Evolutionary conservation across 139 green algal genomes (phyloP).

Genomic region (Chlamydomonas sp.): DNA sequence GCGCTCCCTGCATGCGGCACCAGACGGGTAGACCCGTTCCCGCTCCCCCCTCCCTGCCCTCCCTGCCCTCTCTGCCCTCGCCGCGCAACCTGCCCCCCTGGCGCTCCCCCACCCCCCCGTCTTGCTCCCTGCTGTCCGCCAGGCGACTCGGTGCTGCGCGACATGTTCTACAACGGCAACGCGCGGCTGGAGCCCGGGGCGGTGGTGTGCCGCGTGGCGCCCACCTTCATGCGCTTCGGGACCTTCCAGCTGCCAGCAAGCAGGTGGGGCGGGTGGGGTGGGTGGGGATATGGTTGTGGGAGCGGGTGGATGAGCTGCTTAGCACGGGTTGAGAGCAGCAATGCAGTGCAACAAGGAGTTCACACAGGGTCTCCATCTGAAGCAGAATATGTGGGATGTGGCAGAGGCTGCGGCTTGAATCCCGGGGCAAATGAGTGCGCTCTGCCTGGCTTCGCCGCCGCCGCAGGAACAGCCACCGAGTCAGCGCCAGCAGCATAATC

Average conservation of each 20-base stretch:
- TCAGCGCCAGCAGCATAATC: no score
- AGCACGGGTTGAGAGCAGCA: not conserved
- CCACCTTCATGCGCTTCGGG: slow-evolving; percentile 92
- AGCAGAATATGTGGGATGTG: no score
- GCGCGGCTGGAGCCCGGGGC: slow-evolving; percentile 41
- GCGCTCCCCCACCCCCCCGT: not conserved
- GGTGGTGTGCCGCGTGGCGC: slow-evolving; percentile 81
- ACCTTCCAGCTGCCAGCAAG: slow-evolving; percentile 91
- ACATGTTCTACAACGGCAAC: slow-evolving; percentile 89
- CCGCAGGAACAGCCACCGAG: no score
- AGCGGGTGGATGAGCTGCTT: not conserved
- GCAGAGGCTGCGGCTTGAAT: no score
- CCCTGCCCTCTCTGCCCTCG: not conserved
- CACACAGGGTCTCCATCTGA: no score
- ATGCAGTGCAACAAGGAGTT: no score
- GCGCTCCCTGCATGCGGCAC: no score
- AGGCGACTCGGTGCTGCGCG: slow-evolving; percentile 78
- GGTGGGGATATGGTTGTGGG: not conserved
- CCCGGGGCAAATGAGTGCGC: no score
- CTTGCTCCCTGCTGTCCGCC: not conserved
- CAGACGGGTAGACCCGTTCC: no score
- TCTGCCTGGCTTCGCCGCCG: no score
- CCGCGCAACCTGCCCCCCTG: not conserved
- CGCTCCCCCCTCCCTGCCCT: no score
- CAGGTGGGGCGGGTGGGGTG: slow-evolving; percentile 51